Percentiles rank a stretch among this genome's conserved stretches.
These are phyloP conservation scores for Coemansia sp. DNA, from an alignment of 192 early-diverging fungal species.

Conservation along the genomic window DNA sequence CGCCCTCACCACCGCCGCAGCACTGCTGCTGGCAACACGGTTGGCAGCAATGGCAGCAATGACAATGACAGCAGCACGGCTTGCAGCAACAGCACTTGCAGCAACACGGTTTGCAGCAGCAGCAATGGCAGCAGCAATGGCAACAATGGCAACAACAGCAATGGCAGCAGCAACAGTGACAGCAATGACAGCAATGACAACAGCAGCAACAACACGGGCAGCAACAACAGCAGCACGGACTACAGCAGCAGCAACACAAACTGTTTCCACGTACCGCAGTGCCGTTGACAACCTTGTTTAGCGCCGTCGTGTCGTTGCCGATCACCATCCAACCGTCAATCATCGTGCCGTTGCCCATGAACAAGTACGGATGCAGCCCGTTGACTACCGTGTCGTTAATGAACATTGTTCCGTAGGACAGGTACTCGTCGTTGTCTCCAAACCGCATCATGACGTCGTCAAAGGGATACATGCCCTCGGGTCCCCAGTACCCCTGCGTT, in stretches of 20 bases:
- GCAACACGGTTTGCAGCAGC: constrained; percentile 48
- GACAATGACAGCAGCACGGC: constrained; percentile 33
- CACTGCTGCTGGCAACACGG: constrained; percentile 18
- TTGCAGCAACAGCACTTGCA: constrained; percentile 49
- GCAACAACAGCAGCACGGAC: constrained; percentile 36
- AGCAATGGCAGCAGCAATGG: constrained; percentile 52
- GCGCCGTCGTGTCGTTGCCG: constrained; percentile 43
- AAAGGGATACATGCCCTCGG: constrained; percentile 47
- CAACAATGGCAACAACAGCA: constrained; percentile 43
- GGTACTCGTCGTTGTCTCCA: constrained; percentile 44
- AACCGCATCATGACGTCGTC: constrained; percentile 46
- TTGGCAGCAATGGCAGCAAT: constrained; percentile 32
- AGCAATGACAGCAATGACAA: constrained; percentile 28
- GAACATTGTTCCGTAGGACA: constrained; percentile 51
- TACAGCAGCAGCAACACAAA: constrained; percentile 32
- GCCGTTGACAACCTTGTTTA: constrained; percentile 42
- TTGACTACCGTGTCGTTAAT: constrained; percentile 48
- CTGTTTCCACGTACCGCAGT: constrained; percentile 35
- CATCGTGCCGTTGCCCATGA: constrained; percentile 48
- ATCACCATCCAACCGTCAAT: constrained; percentile 51
- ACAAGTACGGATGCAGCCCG: constrained; percentile 43
- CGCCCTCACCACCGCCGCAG: constrained; percentile 19
- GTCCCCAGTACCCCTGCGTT: constrained; percentile 46
- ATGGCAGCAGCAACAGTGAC: constrained; percentile 32
- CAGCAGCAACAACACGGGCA: constrained; percentile 38